Base-by-base conservation (phyloP, 129 eudicot species). In the Artemisia annua region DNA sequence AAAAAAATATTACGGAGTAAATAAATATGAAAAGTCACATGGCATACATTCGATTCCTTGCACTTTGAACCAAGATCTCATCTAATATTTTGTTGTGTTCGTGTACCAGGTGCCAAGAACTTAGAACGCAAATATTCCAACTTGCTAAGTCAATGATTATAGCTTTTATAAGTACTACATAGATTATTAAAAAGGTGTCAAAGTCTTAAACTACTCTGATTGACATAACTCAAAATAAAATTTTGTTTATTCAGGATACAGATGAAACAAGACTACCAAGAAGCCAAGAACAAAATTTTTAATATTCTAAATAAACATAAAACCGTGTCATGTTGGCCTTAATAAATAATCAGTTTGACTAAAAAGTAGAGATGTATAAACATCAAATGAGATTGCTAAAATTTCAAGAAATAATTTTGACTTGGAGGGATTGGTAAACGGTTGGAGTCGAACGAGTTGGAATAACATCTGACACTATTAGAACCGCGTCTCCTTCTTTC, bases 401-500 rank as follows among this genome's bases (percentile, higher is more conserved):
- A 11, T 24, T 59, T 59, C 28, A 59, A 59, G 64, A 59, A n/a
- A 87, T 59, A 32, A 79, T 70, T 71, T 75, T 83, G 64, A 91
- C 92, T 83, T 86, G 90, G 75, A 88, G 76, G 4, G 91, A 86
- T 63, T 88, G 96, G 66, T 72, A 78, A 39, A 75, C 24, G 5
- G 74, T 62, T 53, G 78, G 79, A 13, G 87, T 57, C 11, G 7
- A 70, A 56, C 44, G 69, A 18, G 78, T 76, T 71, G 87, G 85
- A 66, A 82, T 71, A 54, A 83, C 71, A 77, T 91, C 97, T 2
- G 91, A 84, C 32, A 91, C 90, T 24, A 87, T 82, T 26, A 86
- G 69, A 24, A 88, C 69, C 0, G 75, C 39, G 44, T 88, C 93
- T 44, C 91, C 93, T 9, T 80, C 66, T 71, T 87, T 83, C 57